Evolutionary conservation across 768 basidiomycete genomes (phyloP).

Genomic region (Podaxis sp.): DNA sequence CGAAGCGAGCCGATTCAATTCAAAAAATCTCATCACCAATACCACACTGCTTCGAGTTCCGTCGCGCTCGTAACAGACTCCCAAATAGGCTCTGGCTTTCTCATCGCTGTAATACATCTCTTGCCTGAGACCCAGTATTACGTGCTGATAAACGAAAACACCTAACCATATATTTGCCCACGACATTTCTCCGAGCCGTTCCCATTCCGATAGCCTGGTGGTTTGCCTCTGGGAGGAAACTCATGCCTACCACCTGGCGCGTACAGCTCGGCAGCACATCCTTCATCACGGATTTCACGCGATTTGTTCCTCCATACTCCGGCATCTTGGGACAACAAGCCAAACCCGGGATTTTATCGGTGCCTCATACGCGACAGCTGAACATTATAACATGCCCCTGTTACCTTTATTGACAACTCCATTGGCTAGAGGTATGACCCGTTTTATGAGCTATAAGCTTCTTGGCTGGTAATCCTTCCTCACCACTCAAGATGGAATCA

Average conservation of each 20-base stretch:
- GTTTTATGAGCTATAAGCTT: not conserved
- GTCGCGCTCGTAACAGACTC: not conserved
- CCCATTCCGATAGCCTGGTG: constrained; percentile 6
- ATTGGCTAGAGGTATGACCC: not conserved
- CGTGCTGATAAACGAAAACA: constrained; percentile 11
- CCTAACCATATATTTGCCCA: not conserved
- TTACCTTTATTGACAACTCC: constrained; percentile 6
- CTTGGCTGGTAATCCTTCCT: not conserved
- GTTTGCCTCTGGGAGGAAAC: not conserved
- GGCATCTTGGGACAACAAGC: no score
- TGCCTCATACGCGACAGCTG: not conserved
- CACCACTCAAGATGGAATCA: not conserved
- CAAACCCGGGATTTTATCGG: constrained; percentile 7
- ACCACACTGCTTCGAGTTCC: constrained; percentile 1
- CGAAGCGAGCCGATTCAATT: constrained; percentile 6
- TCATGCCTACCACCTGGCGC: not conserved
- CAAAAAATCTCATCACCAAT: constrained; percentile 8
- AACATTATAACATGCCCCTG: not conserved
- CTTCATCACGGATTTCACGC: not conserved
- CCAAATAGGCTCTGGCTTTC: constrained; percentile 8
- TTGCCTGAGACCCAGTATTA: not conserved
- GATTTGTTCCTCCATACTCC: not conserved
- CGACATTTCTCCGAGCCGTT: constrained; percentile 14
- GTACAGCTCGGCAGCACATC: not conserved
- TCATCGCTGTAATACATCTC: not conserved